Conservation (phyloP, 2,329 filamentous ascomycete genomes). For the Sporothrix humicola region DNA sequence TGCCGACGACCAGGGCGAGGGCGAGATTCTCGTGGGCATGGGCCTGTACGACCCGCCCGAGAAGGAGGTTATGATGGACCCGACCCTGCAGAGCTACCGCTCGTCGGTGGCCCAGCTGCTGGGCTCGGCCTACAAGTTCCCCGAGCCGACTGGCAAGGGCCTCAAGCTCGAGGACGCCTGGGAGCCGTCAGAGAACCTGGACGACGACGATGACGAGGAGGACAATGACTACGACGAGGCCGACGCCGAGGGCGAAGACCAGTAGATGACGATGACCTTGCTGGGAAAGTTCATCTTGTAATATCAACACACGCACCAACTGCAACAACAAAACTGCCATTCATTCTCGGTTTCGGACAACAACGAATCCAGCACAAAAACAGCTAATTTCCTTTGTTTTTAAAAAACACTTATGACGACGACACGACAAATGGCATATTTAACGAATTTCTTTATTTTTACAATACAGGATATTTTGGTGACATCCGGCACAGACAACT, state of each 20-base stretch:
- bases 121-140: constrained; percentile 53
- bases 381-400: constrained; percentile 24
- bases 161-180: constrained; percentile 82
- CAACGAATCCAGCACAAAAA: constrained; percentile 11
- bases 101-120: constrained; percentile 61
- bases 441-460: constrained; percentile 15
- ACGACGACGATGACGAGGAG: constrained; percentile 61
- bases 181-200: constrained; percentile 69
- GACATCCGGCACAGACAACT: constrained; percentile 15
- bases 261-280: constrained; percentile 28
- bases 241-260: constrained; percentile 47
- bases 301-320: constrained; percentile 15
- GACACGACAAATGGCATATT: constrained; percentile 16
- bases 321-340: constrained; percentile 9
- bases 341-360: constrained; percentile 1
- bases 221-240: constrained; percentile 53
- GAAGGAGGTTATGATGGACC: constrained; percentile 55
- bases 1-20: constrained; percentile 57
- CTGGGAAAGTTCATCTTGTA: not conserved
- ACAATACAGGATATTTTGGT: not conserved
- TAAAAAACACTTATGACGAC: constrained; percentile 5
- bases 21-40: constrained; percentile 80
- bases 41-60: constrained; percentile 79
- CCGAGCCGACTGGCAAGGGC: constrained; percentile 68
- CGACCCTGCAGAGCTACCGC: constrained; percentile 60